Evolutionary conservation across 441 rosid genomes (phyloP).

Genomic region (Erodium texanum): DNA sequence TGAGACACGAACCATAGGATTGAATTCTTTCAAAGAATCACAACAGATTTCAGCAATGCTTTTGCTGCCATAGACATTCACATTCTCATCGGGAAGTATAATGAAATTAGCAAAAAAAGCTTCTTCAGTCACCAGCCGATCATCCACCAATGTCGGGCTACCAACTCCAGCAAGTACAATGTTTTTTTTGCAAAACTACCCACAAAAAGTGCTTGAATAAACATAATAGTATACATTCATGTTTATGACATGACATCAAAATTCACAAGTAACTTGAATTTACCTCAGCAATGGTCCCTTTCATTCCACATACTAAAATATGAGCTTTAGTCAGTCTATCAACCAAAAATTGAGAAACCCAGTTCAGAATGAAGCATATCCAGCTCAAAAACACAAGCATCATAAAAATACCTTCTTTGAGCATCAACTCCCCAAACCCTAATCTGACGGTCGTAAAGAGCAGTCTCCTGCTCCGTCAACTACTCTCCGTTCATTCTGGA

Average conservation of each 20-base stretch:
- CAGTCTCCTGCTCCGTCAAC: constrained; percentile 91
- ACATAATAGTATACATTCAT: no score
- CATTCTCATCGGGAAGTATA: constrained; percentile 36
- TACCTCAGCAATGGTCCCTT: constrained; percentile 78
- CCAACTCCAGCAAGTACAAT: constrained; percentile 87
- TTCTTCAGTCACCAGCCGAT: constrained; percentile 47
- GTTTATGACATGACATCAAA: background rate
- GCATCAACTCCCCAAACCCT: constrained; percentile 98
- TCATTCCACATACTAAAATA: constrained; percentile 60
- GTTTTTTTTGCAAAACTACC: constrained; percentile 86
- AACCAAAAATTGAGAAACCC: constrained; percentile 8
- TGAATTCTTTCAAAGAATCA: constrained; percentile 44
- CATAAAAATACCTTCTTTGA: constrained; percentile 51
- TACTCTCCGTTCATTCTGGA: constrained; percentile 64
- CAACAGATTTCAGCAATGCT: constrained; percentile 17
- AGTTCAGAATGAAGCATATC: background rate
- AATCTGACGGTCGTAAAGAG: constrained; percentile 76
- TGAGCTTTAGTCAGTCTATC: constrained; percentile 65
- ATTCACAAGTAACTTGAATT: background rate
- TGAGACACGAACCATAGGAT: constrained; percentile 74
- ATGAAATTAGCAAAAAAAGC: constrained; percentile 46
- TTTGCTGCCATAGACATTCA: constrained; percentile 22
- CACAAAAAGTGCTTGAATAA: background rate
- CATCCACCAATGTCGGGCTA: constrained; percentile 69
- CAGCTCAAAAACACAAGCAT: background rate